These are phyloP conservation scores for Coemansia erecta DNA, from an alignment of 192 early-diverging fungal species.

Conservation along the genomic window DNA sequence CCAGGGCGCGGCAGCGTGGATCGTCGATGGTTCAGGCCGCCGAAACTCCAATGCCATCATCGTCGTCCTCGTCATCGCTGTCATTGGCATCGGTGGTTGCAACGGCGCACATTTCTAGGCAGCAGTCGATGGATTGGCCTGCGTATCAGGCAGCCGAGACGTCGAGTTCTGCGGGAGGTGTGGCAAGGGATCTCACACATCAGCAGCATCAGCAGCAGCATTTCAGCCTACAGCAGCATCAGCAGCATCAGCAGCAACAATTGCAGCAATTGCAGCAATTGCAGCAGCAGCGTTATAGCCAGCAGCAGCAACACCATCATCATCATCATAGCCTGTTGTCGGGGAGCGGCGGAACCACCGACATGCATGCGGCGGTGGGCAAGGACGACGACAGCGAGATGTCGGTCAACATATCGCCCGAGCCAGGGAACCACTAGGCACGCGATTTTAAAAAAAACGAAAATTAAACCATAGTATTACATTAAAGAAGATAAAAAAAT, in stretches of 20 bases:
- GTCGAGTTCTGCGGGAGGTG: not conserved
- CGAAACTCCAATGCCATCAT: not conserved
- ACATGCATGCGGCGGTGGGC: slow-evolving; percentile 3
- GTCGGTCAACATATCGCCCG: slow-evolving; percentile 41
- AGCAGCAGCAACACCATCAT: slow-evolving; percentile 9
- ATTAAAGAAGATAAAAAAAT: too few relatives aligned
- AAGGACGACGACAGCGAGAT: slow-evolving; percentile 44
- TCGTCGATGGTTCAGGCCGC: too few relatives aligned
- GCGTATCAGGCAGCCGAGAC: slow-evolving; percentile 6
- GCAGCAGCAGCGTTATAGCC: slow-evolving; percentile 16
- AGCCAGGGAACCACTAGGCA: slow-evolving; percentile 11
- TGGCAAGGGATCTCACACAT: not conserved
- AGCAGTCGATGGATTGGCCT: slow-evolving; percentile 14
- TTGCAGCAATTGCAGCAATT: slow-evolving; percentile 4
- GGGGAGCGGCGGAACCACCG: not conserved
- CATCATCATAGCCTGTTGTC: not conserved
- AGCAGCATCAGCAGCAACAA: slow-evolving; percentile 2
- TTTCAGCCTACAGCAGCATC: slow-evolving; percentile 3
- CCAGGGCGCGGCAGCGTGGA: not conserved
- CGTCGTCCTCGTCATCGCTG: not conserved
- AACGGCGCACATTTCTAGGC: not conserved
- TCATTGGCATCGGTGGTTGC: not conserved
- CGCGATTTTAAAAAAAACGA: slow-evolving; percentile 9
- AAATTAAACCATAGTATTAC: slow-evolving; percentile 5
- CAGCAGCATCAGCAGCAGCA: slow-evolving; percentile 11